Percentiles rank a stretch among this genome's conserved stretches.
Conservation (phyloP, 2,329 filamentous ascomycete genomes). For the Penicillium sp. region DNA sequence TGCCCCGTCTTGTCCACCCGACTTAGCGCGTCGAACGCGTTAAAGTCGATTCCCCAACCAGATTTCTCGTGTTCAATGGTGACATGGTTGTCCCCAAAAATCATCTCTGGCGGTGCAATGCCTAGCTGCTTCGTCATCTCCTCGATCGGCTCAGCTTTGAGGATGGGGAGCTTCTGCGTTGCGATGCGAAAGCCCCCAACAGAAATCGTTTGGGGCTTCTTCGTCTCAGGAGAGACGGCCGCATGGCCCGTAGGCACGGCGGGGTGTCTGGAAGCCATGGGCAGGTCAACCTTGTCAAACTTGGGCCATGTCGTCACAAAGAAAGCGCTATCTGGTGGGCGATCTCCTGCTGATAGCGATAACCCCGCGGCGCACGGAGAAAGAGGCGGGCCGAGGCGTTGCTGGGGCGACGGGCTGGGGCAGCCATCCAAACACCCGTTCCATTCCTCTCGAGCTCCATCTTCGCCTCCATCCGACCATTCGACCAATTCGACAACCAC, state of each 20-base stretch:
- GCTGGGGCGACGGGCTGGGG: slow-evolving; percentile 20
- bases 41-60: slow-evolving; percentile 80
- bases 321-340: slow-evolving; percentile 3
- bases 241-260: slow-evolving; percentile 48
- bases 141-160: slow-evolving; percentile 88
- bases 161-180: slow-evolving; percentile 89
- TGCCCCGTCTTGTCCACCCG: slow-evolving; percentile 90
- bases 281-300: not conserved
- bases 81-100: slow-evolving; percentile 93
- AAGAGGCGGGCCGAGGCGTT: slow-evolving; percentile 35
- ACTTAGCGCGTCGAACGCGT: slow-evolving; percentile 84
- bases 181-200: slow-evolving; percentile 72
- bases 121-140: slow-evolving; percentile 74
- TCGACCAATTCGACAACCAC: slow-evolving; percentile 10
- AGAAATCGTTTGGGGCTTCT: slow-evolving; percentile 57
- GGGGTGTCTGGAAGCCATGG: slow-evolving; percentile 19
- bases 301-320: slow-evolving; percentile 17
- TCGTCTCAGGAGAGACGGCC: slow-evolving; percentile 53
- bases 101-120: slow-evolving; percentile 96
- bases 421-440: slow-evolving; percentile 21
- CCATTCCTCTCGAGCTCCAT: slow-evolving; percentile 15
- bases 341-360: slow-evolving; percentile 23
- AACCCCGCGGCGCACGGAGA: slow-evolving; percentile 37
- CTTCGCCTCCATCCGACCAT: slow-evolving; percentile 8
- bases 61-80: slow-evolving; percentile 70